Evolutionary conservation across 2,329 filamentous ascomycete species (phyloP).

Genomic region (Ophiobolus disseminans): DNA sequence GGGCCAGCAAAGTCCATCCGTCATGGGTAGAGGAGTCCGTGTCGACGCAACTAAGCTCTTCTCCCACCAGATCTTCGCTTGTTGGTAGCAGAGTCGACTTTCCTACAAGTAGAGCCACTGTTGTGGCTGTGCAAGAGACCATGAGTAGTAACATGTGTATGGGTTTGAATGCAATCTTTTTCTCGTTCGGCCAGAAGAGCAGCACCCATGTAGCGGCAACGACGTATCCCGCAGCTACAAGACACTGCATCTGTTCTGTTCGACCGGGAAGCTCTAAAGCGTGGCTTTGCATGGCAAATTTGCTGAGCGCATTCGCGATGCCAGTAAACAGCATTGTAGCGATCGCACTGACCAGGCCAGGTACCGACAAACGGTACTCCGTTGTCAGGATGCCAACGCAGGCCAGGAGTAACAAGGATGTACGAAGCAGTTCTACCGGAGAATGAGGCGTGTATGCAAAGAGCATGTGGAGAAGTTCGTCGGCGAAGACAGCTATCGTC

Average conservation of each 20-base stretch:
- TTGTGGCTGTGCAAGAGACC: slow-evolving; percentile 21
- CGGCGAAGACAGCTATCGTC: slow-evolving; percentile 26
- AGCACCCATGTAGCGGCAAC: slow-evolving; percentile 12
- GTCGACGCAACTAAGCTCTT: background rate
- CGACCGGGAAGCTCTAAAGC: slow-evolving; percentile 6
- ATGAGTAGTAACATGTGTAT: slow-evolving; percentile 13
- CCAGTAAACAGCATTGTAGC: slow-evolving; percentile 31
- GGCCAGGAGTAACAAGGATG: slow-evolving; percentile 19
- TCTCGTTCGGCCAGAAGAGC: slow-evolving; percentile 6
- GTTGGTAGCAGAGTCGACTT: slow-evolving; percentile 26
- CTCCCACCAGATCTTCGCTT: background rate
- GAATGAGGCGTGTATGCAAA: slow-evolving; percentile 9
- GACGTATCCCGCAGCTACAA: slow-evolving; percentile 9
- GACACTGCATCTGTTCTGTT: background rate
- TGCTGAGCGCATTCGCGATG: slow-evolving; percentile 20
- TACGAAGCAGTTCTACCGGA: slow-evolving; percentile 17
- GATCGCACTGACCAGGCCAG: slow-evolving; percentile 29
- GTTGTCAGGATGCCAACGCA: slow-evolving; percentile 27
- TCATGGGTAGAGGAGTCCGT: slow-evolving; percentile 3
- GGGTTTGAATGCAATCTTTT: slow-evolving; percentile 12
- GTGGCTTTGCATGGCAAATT: slow-evolving; percentile 12
- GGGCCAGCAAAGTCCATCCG: slow-evolving; percentile 11
- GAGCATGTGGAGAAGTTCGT: slow-evolving; percentile 19
- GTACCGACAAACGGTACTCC: slow-evolving; percentile 37
- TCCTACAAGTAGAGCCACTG: slow-evolving; percentile 20